phyloP scores from a whole-genome alignment of 129 eudicot species.

The Smallanthus sonchifolius region DNA sequence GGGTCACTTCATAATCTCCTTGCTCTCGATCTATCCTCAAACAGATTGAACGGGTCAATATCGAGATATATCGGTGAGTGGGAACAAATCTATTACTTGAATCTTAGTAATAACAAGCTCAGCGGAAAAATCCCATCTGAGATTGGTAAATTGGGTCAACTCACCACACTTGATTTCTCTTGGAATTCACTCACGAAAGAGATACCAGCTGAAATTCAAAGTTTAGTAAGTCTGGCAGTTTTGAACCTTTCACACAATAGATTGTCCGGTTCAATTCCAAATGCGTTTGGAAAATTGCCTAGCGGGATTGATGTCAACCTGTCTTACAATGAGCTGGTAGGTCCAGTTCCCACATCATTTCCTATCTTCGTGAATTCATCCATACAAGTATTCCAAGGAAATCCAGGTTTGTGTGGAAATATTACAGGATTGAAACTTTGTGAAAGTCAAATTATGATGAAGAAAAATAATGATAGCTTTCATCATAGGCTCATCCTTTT shows the following conservation, averaged over 20 bases:
- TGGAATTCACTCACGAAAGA: constrained; percentile 24
- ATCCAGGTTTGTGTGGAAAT: too few species aligned
- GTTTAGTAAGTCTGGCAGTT: constrained; percentile 13
- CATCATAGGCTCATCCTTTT: too few species aligned
- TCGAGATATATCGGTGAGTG: constrained; percentile 16
- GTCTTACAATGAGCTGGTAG: constrained; percentile 18
- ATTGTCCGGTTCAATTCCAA: constrained; percentile 34
- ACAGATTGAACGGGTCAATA: constrained; percentile 30
- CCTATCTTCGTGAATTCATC: too few species aligned
- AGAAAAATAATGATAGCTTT: too few species aligned
- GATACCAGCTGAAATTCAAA: constrained; percentile 26
- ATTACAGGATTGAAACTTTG: too few species aligned
- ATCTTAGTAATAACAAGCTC: constrained; percentile 24
- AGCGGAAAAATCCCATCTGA: constrained; percentile 16
- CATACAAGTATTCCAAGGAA: too few species aligned
- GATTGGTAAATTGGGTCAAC: constrained; percentile 11
- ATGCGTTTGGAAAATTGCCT: constrained; percentile 13
- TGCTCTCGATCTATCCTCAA: constrained; percentile 33
- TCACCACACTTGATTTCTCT: constrained; percentile 25
- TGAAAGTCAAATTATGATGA: too few species aligned
- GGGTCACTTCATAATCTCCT: constrained; percentile 20
- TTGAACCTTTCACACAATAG: constrained; percentile 29
- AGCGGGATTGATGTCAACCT: constrained; percentile 4
- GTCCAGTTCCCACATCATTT: constrained; percentile 19
- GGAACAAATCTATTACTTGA: constrained; percentile 24